Base-by-base conservation (phyloP, 1,139 yeast species). In the Casaregolazyma lundiana region DNA sequence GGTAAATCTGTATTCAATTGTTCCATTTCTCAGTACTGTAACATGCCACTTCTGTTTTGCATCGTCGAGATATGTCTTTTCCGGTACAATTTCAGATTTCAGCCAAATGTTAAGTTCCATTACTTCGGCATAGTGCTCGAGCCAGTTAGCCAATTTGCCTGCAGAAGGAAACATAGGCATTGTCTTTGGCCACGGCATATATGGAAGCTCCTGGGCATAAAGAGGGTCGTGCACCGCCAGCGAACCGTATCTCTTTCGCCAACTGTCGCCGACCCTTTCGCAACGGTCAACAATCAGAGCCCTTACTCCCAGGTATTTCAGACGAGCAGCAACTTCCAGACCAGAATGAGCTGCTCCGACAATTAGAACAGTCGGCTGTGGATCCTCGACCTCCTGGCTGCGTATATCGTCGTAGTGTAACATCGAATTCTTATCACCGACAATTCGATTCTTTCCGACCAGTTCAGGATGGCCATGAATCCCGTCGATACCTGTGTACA, bases 311-410 rank as follows among this genome's bases (percentile, higher is more conserved):
- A 68, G 62, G 7, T 61, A 57, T 52, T 69, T 70, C 53, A 72
- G 61, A 39, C 75, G 59, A 1, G 76, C 73, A 26, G 76, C 75
- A 30, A 64, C 54, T 15, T 68, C 65, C 36, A 72, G 55, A 6
- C 76, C 76, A 45, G 70, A 66, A 53, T 72, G 76, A 19, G 76
- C 76, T 41, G 72, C 76, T 36, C 76, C 76, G 37, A 71, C 70
- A 49, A 72, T 61, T 20, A 72, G 58, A 15, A 71, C 75, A 11
- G 65, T 44, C 2, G 76, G 76, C 47, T 69, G 53, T 38, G 55
- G 55, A 54, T 43, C 45, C 49, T 54, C 71, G 54, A 41, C 2
- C 19, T 43, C 48, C 5, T 24, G 26, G 5, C 32, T 21, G 22
- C 51, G 29, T 8, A 32, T 6, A 11, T 53, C 72, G 58, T 41